Percentiles rank a stretch among this genome's conserved stretches.
phyloP scores from a whole-genome alignment of 2,329 filamentous ascomycete species.

The Cryphonectria parasitica region DNA sequence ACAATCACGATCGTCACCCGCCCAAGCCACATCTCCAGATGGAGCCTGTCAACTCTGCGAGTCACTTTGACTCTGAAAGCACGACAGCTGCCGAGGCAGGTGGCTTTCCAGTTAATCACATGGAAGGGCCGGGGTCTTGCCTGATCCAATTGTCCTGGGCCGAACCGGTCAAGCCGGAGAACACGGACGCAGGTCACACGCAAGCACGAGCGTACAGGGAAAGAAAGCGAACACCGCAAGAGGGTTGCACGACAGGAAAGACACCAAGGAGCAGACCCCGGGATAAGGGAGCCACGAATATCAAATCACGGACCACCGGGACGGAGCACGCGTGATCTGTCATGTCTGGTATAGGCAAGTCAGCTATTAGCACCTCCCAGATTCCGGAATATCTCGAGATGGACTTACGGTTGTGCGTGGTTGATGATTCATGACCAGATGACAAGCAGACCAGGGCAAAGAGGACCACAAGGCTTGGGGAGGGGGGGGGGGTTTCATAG shows the following conservation, averaged over 20 bases:
- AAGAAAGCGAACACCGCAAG: not conserved
- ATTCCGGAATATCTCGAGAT: too few relatives aligned
- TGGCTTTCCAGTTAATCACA: not conserved
- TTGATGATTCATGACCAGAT: not conserved
- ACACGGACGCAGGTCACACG: not conserved
- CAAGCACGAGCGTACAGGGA: not conserved
- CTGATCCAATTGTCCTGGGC: not conserved
- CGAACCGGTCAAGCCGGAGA: not conserved
- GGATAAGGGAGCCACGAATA: not conserved
- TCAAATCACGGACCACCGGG: not conserved
- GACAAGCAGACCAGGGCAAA: not conserved
- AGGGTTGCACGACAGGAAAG: conserved; percentile 1
- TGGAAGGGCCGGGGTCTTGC: not conserved
- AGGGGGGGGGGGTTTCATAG: too few relatives aligned
- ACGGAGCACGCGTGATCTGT: conserved; percentile 1
- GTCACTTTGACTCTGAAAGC: not conserved
- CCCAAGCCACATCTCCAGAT: not conserved
- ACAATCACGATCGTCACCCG: not conserved
- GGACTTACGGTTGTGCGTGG: not conserved
- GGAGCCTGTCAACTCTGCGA: not conserved
- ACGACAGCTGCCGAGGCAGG: not conserved
- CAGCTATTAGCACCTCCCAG: not conserved
- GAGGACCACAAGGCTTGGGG: not conserved
- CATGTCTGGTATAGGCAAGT: not conserved
- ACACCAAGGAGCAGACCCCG: not conserved